Base-by-base conservation (phyloP, 1,284 basidiomycete species). In the Phellinidium pouzarii region DNA sequence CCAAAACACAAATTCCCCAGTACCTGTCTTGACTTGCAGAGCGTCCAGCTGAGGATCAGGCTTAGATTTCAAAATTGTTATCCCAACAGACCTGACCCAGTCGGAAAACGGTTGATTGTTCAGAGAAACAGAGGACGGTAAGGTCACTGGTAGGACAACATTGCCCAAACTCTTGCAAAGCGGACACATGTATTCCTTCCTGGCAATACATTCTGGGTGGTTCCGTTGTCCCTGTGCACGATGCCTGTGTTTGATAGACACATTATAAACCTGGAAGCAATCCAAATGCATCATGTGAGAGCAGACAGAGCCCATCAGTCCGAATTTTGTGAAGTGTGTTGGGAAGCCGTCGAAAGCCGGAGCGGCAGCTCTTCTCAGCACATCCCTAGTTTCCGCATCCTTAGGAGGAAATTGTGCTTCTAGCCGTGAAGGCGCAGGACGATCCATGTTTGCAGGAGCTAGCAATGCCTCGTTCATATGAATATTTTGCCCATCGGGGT, bases 101-200 rank as follows among this genome's bases (percentile, higher is more conserved):
- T 91, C 88, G 0, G 85, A 71, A 65, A 90, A 89, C 0, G 82
- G 74, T 1, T 78, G 68, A 2, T 65, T 68, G 56, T 78, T 84
- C n/a, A 80, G 71, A 12, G 73, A 61, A 9, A 70, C 71, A 22
- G 65, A 66, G 14, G 71, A 66, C 0, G 75, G 72, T 25, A 68
- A 72, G 20, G 81, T 75, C 3, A 94, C 82, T 0, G 96, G 95
- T 2, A 99, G 75, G 37, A 99, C 85, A 29, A 93, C 81, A 67
- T 99, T 99, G 8, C 95, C 94, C 0, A 99, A 75, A 60, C 90
- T 93, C 71, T 99, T 99, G 76, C 96, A 99, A n/a, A 99, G 71
- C 0, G 96, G 96, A 63, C 96, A 99, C 50, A 98, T 91, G 70
- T 87, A 99, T 66, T 99, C 96, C 65, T 90, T 89, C 41, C 96